Evolutionary conservation across 805 yeast genomes (phyloP).

Genomic region (Metschnikowia santaceciliae): DNA sequence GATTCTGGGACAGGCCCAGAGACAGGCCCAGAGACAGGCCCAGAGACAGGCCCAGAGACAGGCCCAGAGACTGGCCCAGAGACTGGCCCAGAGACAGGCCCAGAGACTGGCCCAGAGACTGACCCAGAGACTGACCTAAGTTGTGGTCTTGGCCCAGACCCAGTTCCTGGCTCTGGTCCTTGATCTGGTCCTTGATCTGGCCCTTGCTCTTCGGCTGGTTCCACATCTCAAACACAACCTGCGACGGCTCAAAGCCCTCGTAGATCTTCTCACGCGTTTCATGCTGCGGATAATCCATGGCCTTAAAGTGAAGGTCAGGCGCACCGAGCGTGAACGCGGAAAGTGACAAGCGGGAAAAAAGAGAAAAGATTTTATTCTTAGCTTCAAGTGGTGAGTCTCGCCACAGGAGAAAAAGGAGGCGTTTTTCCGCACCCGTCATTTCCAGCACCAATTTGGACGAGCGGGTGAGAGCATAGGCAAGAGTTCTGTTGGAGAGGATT

Average conservation of each 20-base stretch:
- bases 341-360: slow-evolving; percentile 24
- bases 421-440: slow-evolving; percentile 33
- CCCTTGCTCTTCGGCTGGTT: slow-evolving; percentile 16
- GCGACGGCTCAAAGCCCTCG: slow-evolving; percentile 22
- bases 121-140: no score
- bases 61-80: slow-evolving; percentile 16
- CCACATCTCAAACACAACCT: slow-evolving; percentile 28
- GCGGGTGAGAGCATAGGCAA: slow-evolving; percentile 30
- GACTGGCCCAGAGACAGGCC: no score
- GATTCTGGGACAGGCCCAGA: slow-evolving; percentile 6
- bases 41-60: no score
- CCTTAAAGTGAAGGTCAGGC: slow-evolving; percentile 30
- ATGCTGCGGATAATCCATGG: slow-evolving; percentile 36
- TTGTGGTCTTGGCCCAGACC: no score
- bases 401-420: slow-evolving; percentile 35
- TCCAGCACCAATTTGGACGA: slow-evolving; percentile 32
- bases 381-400: slow-evolving; percentile 34
- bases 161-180: no score
- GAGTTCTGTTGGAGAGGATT: slow-evolving; percentile 27
- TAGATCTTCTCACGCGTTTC: slow-evolving; percentile 29
- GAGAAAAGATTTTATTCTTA: slow-evolving; percentile 33
- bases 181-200: no score
- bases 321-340: slow-evolving; percentile 26
- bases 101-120: no score
- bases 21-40: slow-evolving; percentile 23